A percentile compares a stretch with the other conserved stretches of the same genome.
Evolutionary conservation across 495 filamentous ascomycete species (phyloP).

Genomic region (Antarctomyces pellizariae): DNA sequence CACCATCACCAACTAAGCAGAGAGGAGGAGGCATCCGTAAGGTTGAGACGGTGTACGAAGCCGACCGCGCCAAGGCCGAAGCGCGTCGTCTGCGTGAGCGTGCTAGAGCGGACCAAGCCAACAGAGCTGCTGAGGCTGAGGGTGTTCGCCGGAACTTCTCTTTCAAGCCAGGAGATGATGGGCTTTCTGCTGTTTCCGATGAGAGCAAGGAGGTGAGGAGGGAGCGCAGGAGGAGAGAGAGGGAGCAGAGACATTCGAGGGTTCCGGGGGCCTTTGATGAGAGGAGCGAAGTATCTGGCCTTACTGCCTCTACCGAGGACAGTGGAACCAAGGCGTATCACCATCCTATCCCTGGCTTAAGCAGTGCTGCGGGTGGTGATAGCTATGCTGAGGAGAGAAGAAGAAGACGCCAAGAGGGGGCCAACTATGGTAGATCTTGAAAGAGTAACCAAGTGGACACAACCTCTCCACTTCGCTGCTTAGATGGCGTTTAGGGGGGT

Average conservation of each 20-base stretch:
- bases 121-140: no score
- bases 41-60: conserved; percentile 22
- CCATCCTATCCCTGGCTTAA: conserved; percentile 56
- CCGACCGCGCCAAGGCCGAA: conserved; percentile 24
- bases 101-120: conserved; percentile 13
- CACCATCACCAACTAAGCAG: background rate
- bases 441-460: no score
- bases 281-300: conserved; percentile 23
- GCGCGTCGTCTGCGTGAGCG: conserved; percentile 20
- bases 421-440: no score
- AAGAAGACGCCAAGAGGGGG: conserved; percentile 11
- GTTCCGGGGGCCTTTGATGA: conserved; percentile 7
- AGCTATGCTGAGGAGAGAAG: conserved; percentile 21
- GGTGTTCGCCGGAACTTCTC: conserved; percentile 23
- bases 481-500: no score
- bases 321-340: conserved; percentile 61
- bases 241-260: conserved; percentile 12
- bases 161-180: conserved; percentile 22
- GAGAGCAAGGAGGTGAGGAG: conserved; percentile 19
- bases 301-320: no score
- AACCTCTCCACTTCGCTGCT: no score
- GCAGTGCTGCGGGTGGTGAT: conserved; percentile 17
- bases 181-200: conserved; percentile 13
- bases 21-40: conserved; percentile 24
- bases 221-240: conserved; percentile 12